Evolutionary conservation across 805 yeast species (phyloP).

Genomic region (Saturnispora quitensis): DNA sequence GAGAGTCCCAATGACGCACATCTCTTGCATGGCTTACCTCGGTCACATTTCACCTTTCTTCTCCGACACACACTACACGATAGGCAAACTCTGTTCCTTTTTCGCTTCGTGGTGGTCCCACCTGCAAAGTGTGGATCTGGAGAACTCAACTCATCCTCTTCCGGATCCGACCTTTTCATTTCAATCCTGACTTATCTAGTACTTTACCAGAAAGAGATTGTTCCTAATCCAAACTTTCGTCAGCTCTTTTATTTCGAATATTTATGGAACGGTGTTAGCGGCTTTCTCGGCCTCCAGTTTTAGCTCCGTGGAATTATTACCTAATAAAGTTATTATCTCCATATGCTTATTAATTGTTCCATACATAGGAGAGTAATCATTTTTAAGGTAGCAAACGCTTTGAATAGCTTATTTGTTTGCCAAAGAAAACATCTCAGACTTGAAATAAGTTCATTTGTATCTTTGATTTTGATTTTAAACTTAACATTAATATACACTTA

Average conservation of each 20-base stretch:
- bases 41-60: constrained; percentile 38
- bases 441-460: too few relatives aligned
- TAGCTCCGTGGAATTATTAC: not conserved
- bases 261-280: not conserved
- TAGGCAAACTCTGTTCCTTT: constrained; percentile 35
- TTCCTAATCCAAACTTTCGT: not conserved
- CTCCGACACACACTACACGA: constrained; percentile 40
- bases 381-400: too few relatives aligned
- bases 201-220: not conserved
- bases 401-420: too few relatives aligned
- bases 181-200: not conserved
- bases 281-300: not conserved
- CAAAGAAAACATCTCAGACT: too few relatives aligned
- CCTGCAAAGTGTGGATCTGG: not conserved
- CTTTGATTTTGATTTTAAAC: too few relatives aligned
- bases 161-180: not conserved
- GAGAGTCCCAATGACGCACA: constrained; percentile 26
- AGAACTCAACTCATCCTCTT: not conserved
- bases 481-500: too few relatives aligned
- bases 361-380: not conserved
- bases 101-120: constrained; percentile 8
- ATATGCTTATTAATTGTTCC: not conserved
- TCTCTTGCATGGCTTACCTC: constrained; percentile 28
- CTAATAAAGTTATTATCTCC: not conserved
- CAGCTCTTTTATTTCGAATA: not conserved